A percentile compares a stretch with the other conserved stretches of the same genome.
These are phyloP conservation scores for Aspergillus baeticus DNA, from an alignment of 495 filamentous ascomycete species.

Conservation along the genomic window DNA sequence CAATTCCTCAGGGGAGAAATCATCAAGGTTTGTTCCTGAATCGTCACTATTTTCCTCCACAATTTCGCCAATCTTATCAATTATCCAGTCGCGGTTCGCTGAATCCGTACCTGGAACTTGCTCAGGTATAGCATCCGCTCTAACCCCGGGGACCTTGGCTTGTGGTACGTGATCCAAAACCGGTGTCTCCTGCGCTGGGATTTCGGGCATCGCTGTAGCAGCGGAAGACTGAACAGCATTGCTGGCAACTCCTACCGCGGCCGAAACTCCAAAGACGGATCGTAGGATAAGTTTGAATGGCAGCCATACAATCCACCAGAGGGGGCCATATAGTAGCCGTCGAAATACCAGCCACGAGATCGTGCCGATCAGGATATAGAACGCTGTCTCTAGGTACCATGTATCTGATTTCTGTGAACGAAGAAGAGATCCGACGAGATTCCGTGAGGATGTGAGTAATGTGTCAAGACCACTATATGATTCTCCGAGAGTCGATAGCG, in stretches of 20 bases:
- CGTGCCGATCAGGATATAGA: constrained; percentile 75
- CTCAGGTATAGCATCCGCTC: constrained; percentile 23
- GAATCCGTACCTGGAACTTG: constrained; percentile 25
- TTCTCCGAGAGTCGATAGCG: constrained; percentile 74
- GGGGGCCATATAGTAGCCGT: constrained; percentile 79
- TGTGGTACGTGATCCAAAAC: constrained; percentile 9
- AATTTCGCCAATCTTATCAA: constrained; percentile 56
- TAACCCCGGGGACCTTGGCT: constrained; percentile 19
- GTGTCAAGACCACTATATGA: constrained; percentile 76
- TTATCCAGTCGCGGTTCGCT: constrained; percentile 40
- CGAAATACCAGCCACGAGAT: constrained; percentile 84
- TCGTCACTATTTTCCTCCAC: constrained; percentile 47
- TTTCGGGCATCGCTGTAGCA: constrained; percentile 11
- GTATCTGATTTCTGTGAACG: constrained; percentile 90
- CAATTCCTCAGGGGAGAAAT: constrained; percentile 38
- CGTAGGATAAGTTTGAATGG: constrained; percentile 65
- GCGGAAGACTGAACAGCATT: constrained; percentile 31
- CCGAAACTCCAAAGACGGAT: constrained; percentile 43
- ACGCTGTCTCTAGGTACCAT: constrained; percentile 90
- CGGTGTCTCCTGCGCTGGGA: constrained; percentile 16
- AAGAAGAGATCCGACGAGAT: constrained; percentile 75
- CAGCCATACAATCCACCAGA: constrained; percentile 85
- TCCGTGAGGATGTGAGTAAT: constrained; percentile 68
- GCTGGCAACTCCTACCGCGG: constrained; percentile 36
- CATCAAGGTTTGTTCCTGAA: constrained; percentile 27